Evolutionary conservation across 306 rosid genomes (phyloP).

Genomic region (Vigna radiata): DNA sequence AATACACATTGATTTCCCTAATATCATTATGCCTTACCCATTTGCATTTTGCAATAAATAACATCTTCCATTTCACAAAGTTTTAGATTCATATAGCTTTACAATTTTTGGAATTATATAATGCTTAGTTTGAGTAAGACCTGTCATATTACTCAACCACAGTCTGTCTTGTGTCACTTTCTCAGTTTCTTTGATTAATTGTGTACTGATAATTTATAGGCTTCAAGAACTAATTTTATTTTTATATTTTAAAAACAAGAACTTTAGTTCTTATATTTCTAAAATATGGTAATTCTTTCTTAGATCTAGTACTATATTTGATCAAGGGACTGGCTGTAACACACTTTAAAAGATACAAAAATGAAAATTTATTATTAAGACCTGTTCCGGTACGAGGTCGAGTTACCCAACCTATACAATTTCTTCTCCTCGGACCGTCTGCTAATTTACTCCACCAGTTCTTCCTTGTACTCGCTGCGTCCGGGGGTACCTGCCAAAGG

Average conservation of each 20-base stretch:
- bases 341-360: background rate
- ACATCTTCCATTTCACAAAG: background rate
- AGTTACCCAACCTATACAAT: too few relatives aligned
- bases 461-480: too few relatives aligned
- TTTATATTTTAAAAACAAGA: too few relatives aligned
- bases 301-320: too few relatives aligned
- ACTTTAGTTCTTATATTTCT: background rate
- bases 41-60: slow-evolving; percentile 5
- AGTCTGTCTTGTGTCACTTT: background rate
- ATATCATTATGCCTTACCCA: background rate
- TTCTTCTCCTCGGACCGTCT: too few relatives aligned
- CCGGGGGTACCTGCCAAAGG: too few relatives aligned
- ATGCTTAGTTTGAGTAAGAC: slow-evolving; percentile 7
- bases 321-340: too few relatives aligned
- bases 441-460: too few relatives aligned
- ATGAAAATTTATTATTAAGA: too few relatives aligned
- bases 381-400: too few relatives aligned
- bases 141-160: slow-evolving; percentile 15
- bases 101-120: slow-evolving; percentile 24
- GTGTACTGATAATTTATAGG: too few relatives aligned
- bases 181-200: background rate
- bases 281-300: background rate
- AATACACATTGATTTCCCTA: background rate
- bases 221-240: too few relatives aligned
- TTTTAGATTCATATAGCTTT: slow-evolving; percentile 10